Conservation (phyloP, 2,329 filamentous ascomycete genomes). For the Fusarium brachygibbosum region DNA sequence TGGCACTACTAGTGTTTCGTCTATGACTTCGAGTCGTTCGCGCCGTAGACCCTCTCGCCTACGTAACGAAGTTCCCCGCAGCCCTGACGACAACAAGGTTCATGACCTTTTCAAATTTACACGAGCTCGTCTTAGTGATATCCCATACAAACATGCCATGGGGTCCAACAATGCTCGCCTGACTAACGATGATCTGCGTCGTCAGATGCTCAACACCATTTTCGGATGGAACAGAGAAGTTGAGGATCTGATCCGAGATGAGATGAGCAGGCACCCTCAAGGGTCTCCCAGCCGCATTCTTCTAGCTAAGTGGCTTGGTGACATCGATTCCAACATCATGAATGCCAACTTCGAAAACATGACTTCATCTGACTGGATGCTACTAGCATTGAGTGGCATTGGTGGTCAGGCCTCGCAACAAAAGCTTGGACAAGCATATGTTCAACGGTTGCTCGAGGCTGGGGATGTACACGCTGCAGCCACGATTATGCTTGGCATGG, state of each 20-base stretch:
- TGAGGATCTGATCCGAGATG: slow-evolving; percentile 84
- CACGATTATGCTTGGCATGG: slow-evolving; percentile 91
- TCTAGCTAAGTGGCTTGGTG: slow-evolving; percentile 92
- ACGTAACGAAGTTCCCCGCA: slow-evolving; percentile 83
- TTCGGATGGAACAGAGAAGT: slow-evolving; percentile 96
- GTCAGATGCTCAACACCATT: slow-evolving; percentile 92
- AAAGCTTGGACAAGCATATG: slow-evolving; percentile 90
- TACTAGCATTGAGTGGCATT: slow-evolving; percentile 90
- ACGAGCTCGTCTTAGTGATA: slow-evolving; percentile 82
- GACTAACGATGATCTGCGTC: slow-evolving; percentile 83
- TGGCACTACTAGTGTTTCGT: slow-evolving; percentile 55
- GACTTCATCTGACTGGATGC: slow-evolving; percentile 96
- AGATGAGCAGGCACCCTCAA: slow-evolving; percentile 79
- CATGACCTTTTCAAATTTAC: slow-evolving; percentile 90
- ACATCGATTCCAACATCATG: slow-evolving; percentile 85
- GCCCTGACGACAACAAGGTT: slow-evolving; percentile 78
- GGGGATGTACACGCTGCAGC: slow-evolving; percentile 93
- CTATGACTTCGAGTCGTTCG: slow-evolving; percentile 63
- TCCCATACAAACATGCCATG: slow-evolving; percentile 81
- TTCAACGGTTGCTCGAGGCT: slow-evolving; percentile 88
- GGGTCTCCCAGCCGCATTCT: slow-evolving; percentile 85
- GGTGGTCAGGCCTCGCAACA: slow-evolving; percentile 82
- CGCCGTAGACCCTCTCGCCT: slow-evolving; percentile 74
- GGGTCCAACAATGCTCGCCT: slow-evolving; percentile 69
- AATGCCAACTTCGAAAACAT: slow-evolving; percentile 85